Conservation (phyloP, 2,329 filamentous ascomycete genomes). For the Aureobasidium sp. region DNA sequence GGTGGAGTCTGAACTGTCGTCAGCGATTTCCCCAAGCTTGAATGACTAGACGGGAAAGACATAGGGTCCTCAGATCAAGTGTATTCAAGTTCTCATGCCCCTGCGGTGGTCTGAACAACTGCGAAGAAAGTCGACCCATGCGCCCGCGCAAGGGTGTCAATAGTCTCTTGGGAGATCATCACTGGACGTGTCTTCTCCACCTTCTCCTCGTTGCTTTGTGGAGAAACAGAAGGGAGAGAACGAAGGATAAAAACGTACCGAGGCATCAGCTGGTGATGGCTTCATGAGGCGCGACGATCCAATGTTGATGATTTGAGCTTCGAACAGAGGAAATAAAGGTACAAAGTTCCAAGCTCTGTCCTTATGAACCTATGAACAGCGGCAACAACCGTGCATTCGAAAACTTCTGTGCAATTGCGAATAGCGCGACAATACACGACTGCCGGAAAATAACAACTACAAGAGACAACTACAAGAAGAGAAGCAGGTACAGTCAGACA, state of each 20-base stretch:
- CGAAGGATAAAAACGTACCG: neutral
- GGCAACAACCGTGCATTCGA: neutral
- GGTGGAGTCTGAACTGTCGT: neutral
- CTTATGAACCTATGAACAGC: neutral
- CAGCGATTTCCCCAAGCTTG: neutral
- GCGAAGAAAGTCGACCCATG: neutral
- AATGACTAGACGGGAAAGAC: neutral
- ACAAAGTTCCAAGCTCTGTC: neutral
- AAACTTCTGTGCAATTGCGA: neutral
- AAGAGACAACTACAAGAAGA: neutral
- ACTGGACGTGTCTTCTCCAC: neutral
- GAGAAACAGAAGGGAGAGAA: neutral
- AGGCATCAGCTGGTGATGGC: neutral
- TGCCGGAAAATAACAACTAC: neutral
- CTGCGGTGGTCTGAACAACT: neutral
- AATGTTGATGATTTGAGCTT: neutral
- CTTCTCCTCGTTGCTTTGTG: neutral
- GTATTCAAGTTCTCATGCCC: conserved; percentile 4
- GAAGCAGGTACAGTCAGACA: conserved; percentile 4
- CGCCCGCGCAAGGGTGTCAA: neutral
- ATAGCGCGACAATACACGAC: neutral
- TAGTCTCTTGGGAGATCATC: conserved; percentile 13
- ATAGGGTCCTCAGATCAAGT: conserved; percentile 10
- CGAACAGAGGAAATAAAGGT: neutral
- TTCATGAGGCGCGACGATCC: neutral